Conservation (phyloP, 2,329 filamentous ascomycete species). For the Plectosphaerella sp. region DNA sequence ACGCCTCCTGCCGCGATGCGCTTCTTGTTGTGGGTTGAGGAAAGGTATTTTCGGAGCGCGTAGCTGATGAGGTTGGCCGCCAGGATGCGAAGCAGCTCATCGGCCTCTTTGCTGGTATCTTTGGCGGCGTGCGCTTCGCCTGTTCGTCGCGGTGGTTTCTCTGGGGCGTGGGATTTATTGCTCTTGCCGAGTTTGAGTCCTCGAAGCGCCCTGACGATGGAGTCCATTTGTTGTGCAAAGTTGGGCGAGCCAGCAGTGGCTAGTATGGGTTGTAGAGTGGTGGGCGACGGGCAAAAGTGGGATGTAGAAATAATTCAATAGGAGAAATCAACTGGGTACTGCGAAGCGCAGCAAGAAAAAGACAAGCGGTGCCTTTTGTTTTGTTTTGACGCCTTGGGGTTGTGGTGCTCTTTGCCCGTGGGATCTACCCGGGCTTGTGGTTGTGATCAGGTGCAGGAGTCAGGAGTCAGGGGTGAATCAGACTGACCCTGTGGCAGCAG, state of each 20-base stretch:
- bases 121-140: neutral
- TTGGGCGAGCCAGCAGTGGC: too few relatives aligned
- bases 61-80: constrained; percentile 7
- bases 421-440: neutral
- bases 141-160: too few relatives aligned
- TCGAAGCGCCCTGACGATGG: constrained; percentile 5
- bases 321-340: neutral
- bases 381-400: neutral
- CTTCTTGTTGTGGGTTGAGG: neutral
- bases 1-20: neutral
- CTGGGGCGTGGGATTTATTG: neutral
- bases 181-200: constrained; percentile 1
- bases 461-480: neutral
- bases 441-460: neutral
- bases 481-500: neutral
- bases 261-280: too few relatives aligned
- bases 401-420: neutral
- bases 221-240: neutral
- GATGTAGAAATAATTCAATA: neutral
- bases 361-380: neutral
- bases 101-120: constrained; percentile 2
- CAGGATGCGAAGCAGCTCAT: constrained; percentile 6
- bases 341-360: neutral
- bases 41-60: constrained; percentile 8
- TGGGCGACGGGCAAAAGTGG: too few relatives aligned